phyloP scores from a whole-genome alignment of 768 basidiomycete species.

The Mycena sanguinolenta region DNA sequence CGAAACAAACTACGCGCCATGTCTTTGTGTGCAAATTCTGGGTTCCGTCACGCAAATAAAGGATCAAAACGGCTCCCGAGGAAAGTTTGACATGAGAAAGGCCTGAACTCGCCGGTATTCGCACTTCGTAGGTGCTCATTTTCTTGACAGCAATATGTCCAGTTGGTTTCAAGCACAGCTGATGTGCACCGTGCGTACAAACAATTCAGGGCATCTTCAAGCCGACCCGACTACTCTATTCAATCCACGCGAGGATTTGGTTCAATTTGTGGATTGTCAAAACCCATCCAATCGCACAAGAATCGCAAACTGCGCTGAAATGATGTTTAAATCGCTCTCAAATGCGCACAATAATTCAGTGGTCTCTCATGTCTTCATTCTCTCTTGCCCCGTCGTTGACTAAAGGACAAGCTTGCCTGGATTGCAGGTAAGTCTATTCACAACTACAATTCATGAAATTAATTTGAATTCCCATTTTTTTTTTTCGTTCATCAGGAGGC shows the following conservation, averaged over 20 bases:
- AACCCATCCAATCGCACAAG: too few relatives aligned
- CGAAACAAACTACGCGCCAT: too few relatives aligned
- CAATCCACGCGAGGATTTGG: neutral
- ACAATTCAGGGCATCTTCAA: too few relatives aligned
- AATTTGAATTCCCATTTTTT: neutral
- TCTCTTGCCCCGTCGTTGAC: slow-evolving; percentile 43
- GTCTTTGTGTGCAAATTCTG: too few relatives aligned
- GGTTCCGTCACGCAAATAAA: neutral
- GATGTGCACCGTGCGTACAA: neutral
- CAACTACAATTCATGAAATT: neutral
- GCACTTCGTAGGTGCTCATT: neutral
- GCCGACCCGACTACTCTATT: neutral
- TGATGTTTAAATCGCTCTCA: neutral
- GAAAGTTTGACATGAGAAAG: neutral
- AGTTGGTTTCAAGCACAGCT: too few relatives aligned
- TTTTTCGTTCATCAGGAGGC: slow-evolving; percentile 46
- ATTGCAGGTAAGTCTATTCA: slow-evolving; percentile 52
- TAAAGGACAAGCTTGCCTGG: slow-evolving; percentile 59
- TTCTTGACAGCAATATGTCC: neutral
- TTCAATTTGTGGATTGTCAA: neutral
- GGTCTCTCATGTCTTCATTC: neutral
- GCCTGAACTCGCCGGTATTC: neutral
- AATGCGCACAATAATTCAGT: too few relatives aligned
- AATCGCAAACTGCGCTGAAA: neutral
- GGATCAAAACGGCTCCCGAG: too few relatives aligned